Base-by-base conservation (phyloP, 208 protist genomes). In the Acanthamoeba triangularis region DNA sequence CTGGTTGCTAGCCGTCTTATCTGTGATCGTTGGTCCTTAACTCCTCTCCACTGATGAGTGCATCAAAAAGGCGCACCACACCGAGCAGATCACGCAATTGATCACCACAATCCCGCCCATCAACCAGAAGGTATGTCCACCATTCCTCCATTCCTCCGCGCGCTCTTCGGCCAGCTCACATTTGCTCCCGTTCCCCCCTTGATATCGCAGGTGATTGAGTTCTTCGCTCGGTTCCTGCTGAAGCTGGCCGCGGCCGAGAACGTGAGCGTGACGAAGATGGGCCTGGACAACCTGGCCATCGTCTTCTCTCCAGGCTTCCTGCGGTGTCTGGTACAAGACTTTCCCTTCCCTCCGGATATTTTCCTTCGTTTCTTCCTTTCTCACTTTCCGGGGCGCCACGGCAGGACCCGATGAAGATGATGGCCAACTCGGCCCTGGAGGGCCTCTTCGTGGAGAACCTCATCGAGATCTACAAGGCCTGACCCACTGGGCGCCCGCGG, bases 301-400 rank as follows among this genome's bases (percentile, higher is more conserved):
- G 35, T 93, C 41, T 93, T 93, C 33, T 65, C 87, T 74, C 87
- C 87, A 1, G 87, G 87, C 33, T 93, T 93, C 54, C 44, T 93
- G 33, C 87, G 87, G 8, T 93, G 87, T 76, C 35, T 76, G 67
- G 65, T 72, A n/a, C n/a, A n/a, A 63, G n/a, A n/a, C n/a, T n/a
- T n/a, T n/a, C n/a, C n/a, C n/a, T n/a, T n/a, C n/a, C n/a, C n/a
- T n/a, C n/a, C n/a, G n/a, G n/a, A n/a, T n/a, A n/a, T n/a, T n/a
- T n/a, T n/a, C n/a, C n/a, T n/a, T n/a, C n/a, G n/a, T n/a, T n/a
- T 44, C 41, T 44, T 44, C 41, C 41, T 44, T 44, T 44, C 41
- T 44, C 41, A 44, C 41, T 1, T 44, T 44, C 41, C 4, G 41
- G 41, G 41, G 16, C 52, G 52, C 16, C 54, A 6, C 7, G 18